Evolutionary conservation across 2,329 filamentous ascomycete genomes (phyloP), one percentile per base, ranked within the genome.

Genomic region (Pochonia chlamydosporia): DNA sequence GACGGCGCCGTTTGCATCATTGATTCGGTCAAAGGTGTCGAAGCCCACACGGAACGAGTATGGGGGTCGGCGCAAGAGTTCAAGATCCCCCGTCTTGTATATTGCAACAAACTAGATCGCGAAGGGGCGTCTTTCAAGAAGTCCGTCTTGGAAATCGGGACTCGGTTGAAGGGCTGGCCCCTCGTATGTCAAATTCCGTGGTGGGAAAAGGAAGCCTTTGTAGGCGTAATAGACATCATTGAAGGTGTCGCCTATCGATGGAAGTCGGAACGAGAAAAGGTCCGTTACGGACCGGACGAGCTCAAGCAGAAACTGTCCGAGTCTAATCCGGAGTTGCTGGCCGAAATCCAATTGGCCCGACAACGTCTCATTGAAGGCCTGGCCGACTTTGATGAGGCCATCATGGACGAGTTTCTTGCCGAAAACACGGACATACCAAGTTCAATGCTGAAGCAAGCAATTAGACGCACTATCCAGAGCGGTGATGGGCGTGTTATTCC

Each of bases 11-110:
- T 96, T n/a, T 95, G 89, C 59, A 91, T 96, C 58, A 81, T 96
- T 7, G 90, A 96, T 62, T 90, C 88, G 0, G 90, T 96, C 31
- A 90, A 92, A 51, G 90, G 90, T 1, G 93, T 99, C 20, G 93
- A 99, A 67, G 92, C 93, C 2, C 93, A 97, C 63, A 97, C 93
- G 0, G 93, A 99, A 63, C 85, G 95, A 57, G 93, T 99, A 3
- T 99, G 93, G 93, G 77, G 80, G 13, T 93, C 96, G 53, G 91
- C 93, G 6, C 88, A 87, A 44, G 82, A 84, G 40, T 95, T 95
- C 62, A 76, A 75, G 20, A 95, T 97, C 35, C 93, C 93, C 0
- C 78, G 89, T 21, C 78, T 90, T 44, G 74, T 89, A 40, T 89
- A 84, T 55, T 79, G 89, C 57, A 90, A 91, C 67, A 90, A 90